These are phyloP conservation scores for Pseudonitzschia pungens DNA, from an alignment of 108 stramenopile genomes.

Conservation along the genomic window DNA sequence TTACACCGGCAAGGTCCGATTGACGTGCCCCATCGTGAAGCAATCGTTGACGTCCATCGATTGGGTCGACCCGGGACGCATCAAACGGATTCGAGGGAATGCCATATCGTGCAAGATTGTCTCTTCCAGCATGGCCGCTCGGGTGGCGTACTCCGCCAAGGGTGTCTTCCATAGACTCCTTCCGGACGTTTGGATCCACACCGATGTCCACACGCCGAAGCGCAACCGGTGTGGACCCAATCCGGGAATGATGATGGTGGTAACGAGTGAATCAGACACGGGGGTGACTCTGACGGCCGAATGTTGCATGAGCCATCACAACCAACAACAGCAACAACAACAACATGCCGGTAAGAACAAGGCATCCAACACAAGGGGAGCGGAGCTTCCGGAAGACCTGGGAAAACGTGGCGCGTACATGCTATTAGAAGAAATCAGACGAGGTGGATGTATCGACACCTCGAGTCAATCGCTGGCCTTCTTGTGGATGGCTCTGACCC, in stretches of 20 bases:
- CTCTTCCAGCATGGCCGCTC: constrained; percentile 86
- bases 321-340: constrained; percentile 7
- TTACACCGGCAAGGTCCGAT: constrained; percentile 68
- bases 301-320: constrained; percentile 51
- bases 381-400: constrained; percentile 92
- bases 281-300: constrained; percentile 87
- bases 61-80: constrained; percentile 86
- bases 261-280: constrained; percentile 90
- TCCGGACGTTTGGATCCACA: constrained; percentile 96
- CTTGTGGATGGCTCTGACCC: constrained; percentile 94
- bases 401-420: constrained; percentile 81
- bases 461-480: constrained; percentile 83
- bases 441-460: constrained; percentile 95
- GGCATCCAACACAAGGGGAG: constrained; percentile 17
- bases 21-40: constrained; percentile 89
- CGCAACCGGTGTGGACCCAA: constrained; percentile 69
- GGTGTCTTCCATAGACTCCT: constrained; percentile 86
- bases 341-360: not conserved
- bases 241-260: constrained; percentile 82
- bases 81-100: constrained; percentile 96
- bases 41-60: constrained; percentile 72
- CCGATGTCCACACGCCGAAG: constrained; percentile 82
- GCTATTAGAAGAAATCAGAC: constrained; percentile 88
- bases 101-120: constrained; percentile 88
- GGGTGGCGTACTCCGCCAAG: constrained; percentile 93